Percentiles rank a stretch among this genome's conserved stretches.
These are phyloP conservation scores for Striga hermonthica DNA, from an alignment of 305 asterid species.

Conservation along the genomic window DNA sequence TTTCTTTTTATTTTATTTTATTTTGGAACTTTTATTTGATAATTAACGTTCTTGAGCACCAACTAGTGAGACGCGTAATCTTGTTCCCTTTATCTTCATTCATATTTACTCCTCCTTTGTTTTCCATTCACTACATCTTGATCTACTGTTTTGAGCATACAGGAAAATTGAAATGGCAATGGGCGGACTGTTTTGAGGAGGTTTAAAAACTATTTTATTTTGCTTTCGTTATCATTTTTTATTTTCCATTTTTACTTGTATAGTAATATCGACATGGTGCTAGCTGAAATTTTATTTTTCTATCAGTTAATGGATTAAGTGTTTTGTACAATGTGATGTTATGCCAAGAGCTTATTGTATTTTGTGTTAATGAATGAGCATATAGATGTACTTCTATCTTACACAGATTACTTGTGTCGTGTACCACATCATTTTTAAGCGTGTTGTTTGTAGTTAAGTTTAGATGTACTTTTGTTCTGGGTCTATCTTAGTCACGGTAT, in stretches of 20 bases:
- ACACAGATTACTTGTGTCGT: neutral
- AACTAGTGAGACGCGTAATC: no score
- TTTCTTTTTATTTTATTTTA: no score
- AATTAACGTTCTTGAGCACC: no score
- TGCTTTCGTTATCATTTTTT: neutral
- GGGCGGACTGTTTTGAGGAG: constrained; percentile 78
- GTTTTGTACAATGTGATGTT: constrained; percentile 1
- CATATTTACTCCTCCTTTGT: no score
- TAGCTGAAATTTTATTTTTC: neutral
- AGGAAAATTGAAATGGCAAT: constrained; percentile 61
- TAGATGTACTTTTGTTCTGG: constrained; percentile 20
- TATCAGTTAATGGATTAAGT: neutral
- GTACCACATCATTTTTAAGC: neutral
- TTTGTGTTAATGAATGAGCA: neutral
- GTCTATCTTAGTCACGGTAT: constrained; percentile 20
- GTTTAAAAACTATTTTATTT: constrained; percentile 35
- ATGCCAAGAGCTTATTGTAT: neutral
- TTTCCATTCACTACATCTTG: no score
- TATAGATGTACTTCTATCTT: neutral
- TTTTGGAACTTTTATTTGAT: no score
- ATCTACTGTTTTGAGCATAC: no score
- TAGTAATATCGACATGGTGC: neutral
- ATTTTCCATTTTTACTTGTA: neutral
- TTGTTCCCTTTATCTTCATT: no score
- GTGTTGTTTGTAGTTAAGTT: neutral